phyloP scores from a whole-genome alignment of 768 basidiomycete species.

The Chalciporus sphaerocephalus region DNA sequence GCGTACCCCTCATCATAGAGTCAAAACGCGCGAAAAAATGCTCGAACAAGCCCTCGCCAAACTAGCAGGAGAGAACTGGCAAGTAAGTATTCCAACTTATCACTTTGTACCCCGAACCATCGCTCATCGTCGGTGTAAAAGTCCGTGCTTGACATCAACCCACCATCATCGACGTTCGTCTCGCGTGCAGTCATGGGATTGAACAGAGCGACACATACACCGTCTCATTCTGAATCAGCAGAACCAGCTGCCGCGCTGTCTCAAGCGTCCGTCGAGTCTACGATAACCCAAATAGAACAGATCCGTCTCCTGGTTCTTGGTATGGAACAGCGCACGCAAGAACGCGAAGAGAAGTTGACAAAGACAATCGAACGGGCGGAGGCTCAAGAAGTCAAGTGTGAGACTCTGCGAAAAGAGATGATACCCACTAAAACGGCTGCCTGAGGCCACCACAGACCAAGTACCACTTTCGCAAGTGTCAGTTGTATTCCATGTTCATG shows the following conservation, averaged over 20 bases:
- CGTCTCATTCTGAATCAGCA: conserved; percentile 13
- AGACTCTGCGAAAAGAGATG: conserved; percentile 43
- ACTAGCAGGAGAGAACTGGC: conserved; percentile 78
- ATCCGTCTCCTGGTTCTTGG: conserved; percentile 65
- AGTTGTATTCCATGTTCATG: conserved; percentile 6
- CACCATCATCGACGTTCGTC: conserved; percentile 29
- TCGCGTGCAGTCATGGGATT: conserved; percentile 27
- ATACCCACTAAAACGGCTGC: conserved; percentile 19
- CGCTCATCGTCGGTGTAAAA: conserved; percentile 11
- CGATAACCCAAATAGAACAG: conserved; percentile 62
- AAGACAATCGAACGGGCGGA: conserved; percentile 62
- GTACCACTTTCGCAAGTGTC: no score
- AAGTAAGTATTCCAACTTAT: conserved; percentile 44
- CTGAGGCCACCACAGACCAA: conserved; percentile 1
- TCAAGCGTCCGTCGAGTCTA: conserved; percentile 34
- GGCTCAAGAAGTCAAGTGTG: conserved; percentile 51
- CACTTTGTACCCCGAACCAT: no score
- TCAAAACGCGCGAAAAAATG: conserved; percentile 67
- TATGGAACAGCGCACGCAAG: conserved; percentile 68
- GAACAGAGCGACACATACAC: conserved; percentile 18
- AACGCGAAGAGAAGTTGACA: conserved; percentile 55
- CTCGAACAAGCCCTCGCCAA: conserved; percentile 69
- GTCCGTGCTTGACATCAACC: conserved; percentile 33
- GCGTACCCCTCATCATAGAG: conserved; percentile 33
- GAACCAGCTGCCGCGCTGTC: conserved; percentile 17